A percentile compares a stretch with the other conserved stretches of the same genome.
phyloP scores from a whole-genome alignment of 2,329 filamentous ascomycete species.

The Sarocladiaceae sp. region DNA sequence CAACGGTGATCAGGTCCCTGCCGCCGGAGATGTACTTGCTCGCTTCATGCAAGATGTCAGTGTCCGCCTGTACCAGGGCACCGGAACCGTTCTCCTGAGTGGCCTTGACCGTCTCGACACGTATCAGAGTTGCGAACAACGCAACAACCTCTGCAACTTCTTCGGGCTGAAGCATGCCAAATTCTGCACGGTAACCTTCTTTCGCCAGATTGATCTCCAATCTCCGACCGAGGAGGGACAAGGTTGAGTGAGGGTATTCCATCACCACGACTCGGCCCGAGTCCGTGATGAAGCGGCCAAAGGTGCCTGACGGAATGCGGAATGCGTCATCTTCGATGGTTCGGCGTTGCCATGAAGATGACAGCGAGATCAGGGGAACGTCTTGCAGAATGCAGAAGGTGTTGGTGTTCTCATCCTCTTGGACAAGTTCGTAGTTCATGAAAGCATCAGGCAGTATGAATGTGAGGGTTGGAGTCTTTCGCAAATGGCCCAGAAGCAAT shows the following conservation, averaged over 20 bases:
- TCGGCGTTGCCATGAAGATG: slow-evolving; percentile 37
- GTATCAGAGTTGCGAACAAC: slow-evolving; percentile 65
- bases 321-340: slow-evolving; percentile 45
- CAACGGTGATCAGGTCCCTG: slow-evolving; percentile 70
- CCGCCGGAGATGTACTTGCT: slow-evolving; percentile 51
- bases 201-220: slow-evolving; percentile 61
- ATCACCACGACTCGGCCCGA: slow-evolving; percentile 68
- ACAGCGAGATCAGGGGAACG: slow-evolving; percentile 54
- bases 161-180: slow-evolving; percentile 49
- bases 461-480: slow-evolving; percentile 67
- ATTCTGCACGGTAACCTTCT: slow-evolving; percentile 44
- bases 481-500: slow-evolving; percentile 56
- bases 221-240: slow-evolving; percentile 73
- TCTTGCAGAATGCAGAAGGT: slow-evolving; percentile 62
- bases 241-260: slow-evolving; percentile 72
- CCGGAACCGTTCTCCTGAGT: slow-evolving; percentile 15
- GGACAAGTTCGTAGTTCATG: slow-evolving; percentile 66
- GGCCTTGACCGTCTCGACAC: slow-evolving; percentile 38
- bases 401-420: slow-evolving; percentile 82
- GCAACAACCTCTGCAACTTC: slow-evolving; percentile 67
- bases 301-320: slow-evolving; percentile 58
- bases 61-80: slow-evolving; percentile 27
- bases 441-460: slow-evolving; percentile 69
- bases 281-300: slow-evolving; percentile 70
- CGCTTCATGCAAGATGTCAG: slow-evolving; percentile 46